Conservation (phyloP, 257 asterid species). For the Solanum sitiens region DNA sequence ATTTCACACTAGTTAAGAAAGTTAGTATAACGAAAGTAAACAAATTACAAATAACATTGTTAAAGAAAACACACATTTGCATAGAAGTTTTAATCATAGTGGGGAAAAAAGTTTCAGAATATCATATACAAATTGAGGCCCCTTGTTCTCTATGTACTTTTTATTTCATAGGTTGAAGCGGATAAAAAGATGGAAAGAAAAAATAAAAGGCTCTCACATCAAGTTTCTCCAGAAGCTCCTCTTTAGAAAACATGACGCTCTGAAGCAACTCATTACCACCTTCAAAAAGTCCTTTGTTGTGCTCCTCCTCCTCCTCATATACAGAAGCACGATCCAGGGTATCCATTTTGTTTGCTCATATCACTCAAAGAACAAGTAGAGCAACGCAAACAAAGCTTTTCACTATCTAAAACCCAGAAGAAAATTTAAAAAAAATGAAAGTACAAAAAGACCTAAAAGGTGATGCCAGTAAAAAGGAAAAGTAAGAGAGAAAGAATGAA, state of each 20-base stretch:
- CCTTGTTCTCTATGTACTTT: background rate
- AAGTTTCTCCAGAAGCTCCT: slow-evolving; percentile 5
- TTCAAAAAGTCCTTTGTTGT: background rate
- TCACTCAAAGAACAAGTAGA: background rate
- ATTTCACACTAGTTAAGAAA: background rate
- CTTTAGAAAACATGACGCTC: background rate
- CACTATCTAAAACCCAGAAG: background rate
- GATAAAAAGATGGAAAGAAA: background rate
- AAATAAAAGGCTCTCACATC: background rate
- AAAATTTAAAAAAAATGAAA: background rate
- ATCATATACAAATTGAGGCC: background rate
- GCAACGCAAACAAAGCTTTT: background rate
- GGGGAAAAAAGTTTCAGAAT: background rate
- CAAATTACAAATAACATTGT: too few species aligned
- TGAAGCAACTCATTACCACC: slow-evolving; percentile 2
- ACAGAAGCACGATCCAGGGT: background rate
- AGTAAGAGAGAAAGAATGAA: background rate
- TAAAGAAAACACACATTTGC: too few species aligned
- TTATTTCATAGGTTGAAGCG: background rate
- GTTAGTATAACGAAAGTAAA: background rate
- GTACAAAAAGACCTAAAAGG: background rate
- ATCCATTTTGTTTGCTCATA: background rate
- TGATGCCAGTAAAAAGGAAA: background rate
- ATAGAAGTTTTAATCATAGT: too few species aligned
- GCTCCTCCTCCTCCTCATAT: background rate